phyloP scores from a whole-genome alignment of 2,329 filamentous ascomycete species.

The Aureobasidium sp. region DNA sequence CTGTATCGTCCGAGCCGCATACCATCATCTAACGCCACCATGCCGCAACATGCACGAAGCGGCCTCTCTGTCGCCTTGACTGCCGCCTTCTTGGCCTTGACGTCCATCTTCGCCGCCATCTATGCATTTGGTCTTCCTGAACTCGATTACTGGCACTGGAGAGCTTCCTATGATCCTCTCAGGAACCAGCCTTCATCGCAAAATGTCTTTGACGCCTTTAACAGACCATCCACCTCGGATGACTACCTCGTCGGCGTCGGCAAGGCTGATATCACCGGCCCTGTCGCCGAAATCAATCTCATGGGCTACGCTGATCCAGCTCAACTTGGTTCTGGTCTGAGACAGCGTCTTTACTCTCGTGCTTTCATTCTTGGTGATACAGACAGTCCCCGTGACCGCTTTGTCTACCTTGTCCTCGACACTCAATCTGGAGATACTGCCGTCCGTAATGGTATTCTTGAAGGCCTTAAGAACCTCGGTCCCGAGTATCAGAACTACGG shows the following conservation, averaged over 20 bases:
- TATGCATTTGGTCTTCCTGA: slow-evolving; percentile 26
- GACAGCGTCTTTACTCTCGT: slow-evolving; percentile 80
- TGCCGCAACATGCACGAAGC: background rate
- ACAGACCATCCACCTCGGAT: slow-evolving; percentile 24
- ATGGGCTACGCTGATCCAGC: slow-evolving; percentile 86
- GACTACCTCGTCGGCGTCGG: slow-evolving; percentile 58
- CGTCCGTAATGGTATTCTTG: slow-evolving; percentile 74
- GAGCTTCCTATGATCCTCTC: slow-evolving; percentile 13
- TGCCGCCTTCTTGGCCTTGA: slow-evolving; percentile 25
- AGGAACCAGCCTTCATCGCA: background rate
- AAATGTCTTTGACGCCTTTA: background rate
- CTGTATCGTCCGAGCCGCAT: background rate
- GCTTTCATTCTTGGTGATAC: slow-evolving; percentile 77
- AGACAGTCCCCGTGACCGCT: slow-evolving; percentile 57
- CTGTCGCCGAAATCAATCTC: slow-evolving; percentile 82
- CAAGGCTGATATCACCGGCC: slow-evolving; percentile 66
- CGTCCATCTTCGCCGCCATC: slow-evolving; percentile 29
- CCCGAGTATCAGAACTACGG: slow-evolving; percentile 65
- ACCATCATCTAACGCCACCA: background rate
- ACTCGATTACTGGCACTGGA: slow-evolving; percentile 28
- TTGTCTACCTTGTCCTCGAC: slow-evolving; percentile 83
- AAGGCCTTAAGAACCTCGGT: slow-evolving; percentile 62
- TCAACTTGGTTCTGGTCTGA: slow-evolving; percentile 73
- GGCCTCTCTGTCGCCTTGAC: slow-evolving; percentile 28
- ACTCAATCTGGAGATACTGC: slow-evolving; percentile 84